Evolutionary conservation across 495 filamentous ascomycete species (phyloP).

Genomic region (Parachaetomium inaequale): DNA sequence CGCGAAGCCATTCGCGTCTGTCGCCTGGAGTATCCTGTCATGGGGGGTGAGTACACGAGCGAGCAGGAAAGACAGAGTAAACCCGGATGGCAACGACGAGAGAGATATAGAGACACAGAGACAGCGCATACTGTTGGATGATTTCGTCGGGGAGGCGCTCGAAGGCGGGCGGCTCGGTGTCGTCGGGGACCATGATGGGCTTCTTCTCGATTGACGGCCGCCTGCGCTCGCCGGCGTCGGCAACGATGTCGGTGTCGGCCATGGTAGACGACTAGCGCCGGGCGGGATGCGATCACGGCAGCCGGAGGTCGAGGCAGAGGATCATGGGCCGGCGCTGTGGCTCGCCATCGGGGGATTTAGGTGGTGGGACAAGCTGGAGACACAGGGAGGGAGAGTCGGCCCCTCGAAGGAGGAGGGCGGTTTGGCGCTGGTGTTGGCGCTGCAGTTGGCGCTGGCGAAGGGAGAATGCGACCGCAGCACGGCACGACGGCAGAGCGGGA

Average conservation of each 20-base stretch:
- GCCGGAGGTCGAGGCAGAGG: constrained; percentile 10
- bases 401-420: not conserved
- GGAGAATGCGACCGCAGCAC: constrained; percentile 2
- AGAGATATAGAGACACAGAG: constrained; percentile 2
- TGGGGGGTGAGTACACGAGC: constrained; percentile 11
- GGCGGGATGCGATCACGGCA: constrained; percentile 17
- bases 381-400: not conserved
- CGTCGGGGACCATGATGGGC: constrained; percentile 24
- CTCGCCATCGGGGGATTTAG: constrained; percentile 20
- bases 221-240: constrained; percentile 22
- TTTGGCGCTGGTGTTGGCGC: constrained; percentile 10
- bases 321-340: constrained; percentile 18
- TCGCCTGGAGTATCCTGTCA: constrained; percentile 67
- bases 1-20: constrained; percentile 75
- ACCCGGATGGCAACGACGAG: not conserved
- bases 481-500: constrained; percentile 7
- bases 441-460: constrained; percentile 1
- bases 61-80: not conserved
- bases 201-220: constrained; percentile 37
- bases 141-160: constrained; percentile 49
- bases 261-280: constrained; percentile 14
- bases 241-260: constrained; percentile 22
- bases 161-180: constrained; percentile 34
- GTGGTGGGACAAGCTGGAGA: not conserved
- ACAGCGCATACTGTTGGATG: constrained; percentile 44